Conservation (phyloP, 371 early-diverging fungal genomes). For the Actinomortierella ambigua region DNA sequence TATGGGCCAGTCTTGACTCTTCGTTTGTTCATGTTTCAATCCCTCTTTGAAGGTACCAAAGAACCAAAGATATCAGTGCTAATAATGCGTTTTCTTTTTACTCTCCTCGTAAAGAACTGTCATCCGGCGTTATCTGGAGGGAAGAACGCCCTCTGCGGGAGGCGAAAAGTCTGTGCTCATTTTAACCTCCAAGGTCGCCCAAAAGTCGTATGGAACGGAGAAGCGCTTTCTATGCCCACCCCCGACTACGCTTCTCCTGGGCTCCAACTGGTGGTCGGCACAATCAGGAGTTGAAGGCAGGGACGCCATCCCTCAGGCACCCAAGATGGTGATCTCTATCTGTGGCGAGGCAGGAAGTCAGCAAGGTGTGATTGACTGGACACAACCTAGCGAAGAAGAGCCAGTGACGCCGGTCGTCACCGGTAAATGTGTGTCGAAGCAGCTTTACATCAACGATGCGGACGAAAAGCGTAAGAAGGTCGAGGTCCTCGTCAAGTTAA, state of each 20-base stretch:
- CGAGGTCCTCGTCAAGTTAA: slow-evolving; percentile 72
- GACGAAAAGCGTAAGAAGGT: slow-evolving; percentile 85
- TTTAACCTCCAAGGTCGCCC: slow-evolving; percentile 81
- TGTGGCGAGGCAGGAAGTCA: slow-evolving; percentile 48
- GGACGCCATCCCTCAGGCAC: slow-evolving; percentile 24
- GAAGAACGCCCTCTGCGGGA: slow-evolving; percentile 47
- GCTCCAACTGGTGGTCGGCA: slow-evolving; percentile 68
- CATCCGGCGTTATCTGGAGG: slow-evolving; percentile 51
- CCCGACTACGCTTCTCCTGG: slow-evolving; percentile 77
- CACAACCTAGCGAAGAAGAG: slow-evolving; percentile 40
- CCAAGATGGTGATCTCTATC: slow-evolving; percentile 45
- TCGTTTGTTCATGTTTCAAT: slow-evolving; percentile 8
- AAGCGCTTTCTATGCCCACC: slow-evolving; percentile 88
- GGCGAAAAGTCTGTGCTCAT: slow-evolving; percentile 76
- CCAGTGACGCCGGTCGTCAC: slow-evolving; percentile 42
- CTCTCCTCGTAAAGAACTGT: slow-evolving; percentile 31
- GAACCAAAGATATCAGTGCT: neutral
- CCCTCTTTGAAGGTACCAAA: neutral
- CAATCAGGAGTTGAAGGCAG: slow-evolving; percentile 10
- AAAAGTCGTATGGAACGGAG: slow-evolving; percentile 86
- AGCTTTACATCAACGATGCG: slow-evolving; percentile 82
- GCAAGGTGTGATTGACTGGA: slow-evolving; percentile 50
- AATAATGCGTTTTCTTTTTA: neutral
- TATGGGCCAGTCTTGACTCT: slow-evolving; percentile 14
- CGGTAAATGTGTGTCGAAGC: slow-evolving; percentile 82